Conservation (phyloP, 176 grass and related monocot species). For the Calamus simplicifolius region DNA sequence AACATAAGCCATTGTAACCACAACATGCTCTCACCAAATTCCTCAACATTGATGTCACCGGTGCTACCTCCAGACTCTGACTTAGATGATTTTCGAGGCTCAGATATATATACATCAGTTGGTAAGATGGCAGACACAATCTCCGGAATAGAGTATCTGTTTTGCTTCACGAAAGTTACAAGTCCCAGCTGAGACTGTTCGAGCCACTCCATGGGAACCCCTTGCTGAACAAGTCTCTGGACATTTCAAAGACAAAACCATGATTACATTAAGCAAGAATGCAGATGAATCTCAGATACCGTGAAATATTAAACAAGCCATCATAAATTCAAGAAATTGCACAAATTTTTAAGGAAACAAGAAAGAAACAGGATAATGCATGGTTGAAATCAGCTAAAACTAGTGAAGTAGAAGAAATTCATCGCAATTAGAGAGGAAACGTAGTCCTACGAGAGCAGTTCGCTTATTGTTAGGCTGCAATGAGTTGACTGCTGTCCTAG, state of each 20-base stretch:
- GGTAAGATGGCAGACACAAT: constrained; percentile 45
- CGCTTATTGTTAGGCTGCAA: too few relatives aligned
- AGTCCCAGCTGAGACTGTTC: constrained; percentile 38
- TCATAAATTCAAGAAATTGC: too few relatives aligned
- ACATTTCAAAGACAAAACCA: not conserved
- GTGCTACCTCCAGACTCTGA: constrained; percentile 10
- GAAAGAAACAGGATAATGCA: too few relatives aligned
- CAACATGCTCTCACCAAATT: constrained; percentile 38
- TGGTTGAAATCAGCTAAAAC: too few relatives aligned
- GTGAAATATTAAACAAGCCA: too few relatives aligned
- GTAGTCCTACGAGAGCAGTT: too few relatives aligned
- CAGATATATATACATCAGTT: constrained; percentile 24
- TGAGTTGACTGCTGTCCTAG: too few relatives aligned
- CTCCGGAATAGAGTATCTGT: constrained; percentile 19
- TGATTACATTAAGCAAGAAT: too few relatives aligned
- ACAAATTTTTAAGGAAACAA: too few relatives aligned
- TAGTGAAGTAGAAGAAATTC: too few relatives aligned
- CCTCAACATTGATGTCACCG: not conserved
- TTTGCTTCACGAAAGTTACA: constrained; percentile 30
- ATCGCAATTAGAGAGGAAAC: too few relatives aligned
- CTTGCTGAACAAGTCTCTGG: constrained; percentile 73
- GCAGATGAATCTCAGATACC: too few relatives aligned
- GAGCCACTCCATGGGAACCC: constrained; percentile 47
- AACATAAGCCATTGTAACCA: constrained; percentile 98
- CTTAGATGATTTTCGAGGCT: constrained; percentile 13